Percentiles rank a stretch among this genome's conserved stretches.
Evolutionary conservation across 1,139 yeast species (phyloP).

Genomic region (Pichia sp.): DNA sequence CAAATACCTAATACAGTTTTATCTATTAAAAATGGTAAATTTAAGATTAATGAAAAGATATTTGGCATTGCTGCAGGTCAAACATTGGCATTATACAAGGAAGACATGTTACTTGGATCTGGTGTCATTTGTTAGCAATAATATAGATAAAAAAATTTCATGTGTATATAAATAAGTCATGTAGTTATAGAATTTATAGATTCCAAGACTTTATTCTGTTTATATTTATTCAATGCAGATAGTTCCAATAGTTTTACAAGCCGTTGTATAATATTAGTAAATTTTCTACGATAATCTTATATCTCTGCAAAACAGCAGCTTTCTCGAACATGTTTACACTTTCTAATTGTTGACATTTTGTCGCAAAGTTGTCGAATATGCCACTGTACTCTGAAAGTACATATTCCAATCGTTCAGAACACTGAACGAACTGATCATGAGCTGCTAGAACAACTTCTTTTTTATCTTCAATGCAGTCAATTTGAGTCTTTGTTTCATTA

Average conservation of each 20-base stretch:
- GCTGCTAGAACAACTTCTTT: background rate
- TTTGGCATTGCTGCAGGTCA: constrained; percentile 93
- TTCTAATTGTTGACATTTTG: too few relatives aligned
- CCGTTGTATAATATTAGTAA: background rate
- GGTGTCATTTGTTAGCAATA: constrained; percentile 42
- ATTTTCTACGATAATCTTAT: background rate
- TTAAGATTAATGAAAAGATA: constrained; percentile 39
- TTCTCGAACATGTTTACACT: background rate
- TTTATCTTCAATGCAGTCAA: background rate
- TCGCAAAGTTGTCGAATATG: background rate
- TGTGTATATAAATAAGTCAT: too few relatives aligned
- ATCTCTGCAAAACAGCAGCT: background rate
- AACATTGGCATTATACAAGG: constrained; percentile 66
- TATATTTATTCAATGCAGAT: background rate
- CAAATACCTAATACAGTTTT: constrained; percentile 44
- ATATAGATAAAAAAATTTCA: too few relatives aligned
- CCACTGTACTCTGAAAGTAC: background rate
- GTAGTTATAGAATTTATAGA: constrained; percentile 4
- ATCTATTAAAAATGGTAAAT: constrained; percentile 23
- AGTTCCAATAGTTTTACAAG: background rate
- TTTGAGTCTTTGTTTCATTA: too few relatives aligned
- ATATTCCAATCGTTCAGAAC: background rate
- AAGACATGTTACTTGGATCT: constrained; percentile 67
- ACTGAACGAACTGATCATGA: too few relatives aligned
- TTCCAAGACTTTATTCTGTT: constrained; percentile 6